phyloP scores from a whole-genome alignment of 345 rosid genomes.

The Eutrema yunnanense region DNA sequence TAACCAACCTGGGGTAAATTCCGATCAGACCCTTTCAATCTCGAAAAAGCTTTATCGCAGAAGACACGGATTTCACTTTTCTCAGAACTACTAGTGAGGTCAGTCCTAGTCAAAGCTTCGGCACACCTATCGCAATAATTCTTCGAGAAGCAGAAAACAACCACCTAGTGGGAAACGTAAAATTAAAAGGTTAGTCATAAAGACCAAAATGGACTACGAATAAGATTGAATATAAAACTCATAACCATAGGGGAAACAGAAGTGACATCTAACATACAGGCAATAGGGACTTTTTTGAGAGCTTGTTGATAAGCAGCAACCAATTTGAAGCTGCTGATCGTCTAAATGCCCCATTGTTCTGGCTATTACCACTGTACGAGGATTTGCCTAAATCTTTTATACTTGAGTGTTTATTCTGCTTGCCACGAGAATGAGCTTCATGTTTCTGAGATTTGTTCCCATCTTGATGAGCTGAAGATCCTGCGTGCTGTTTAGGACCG shows the following conservation, averaged over 20 bases:
- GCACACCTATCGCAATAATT: conserved; percentile 92
- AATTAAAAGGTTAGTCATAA: background rate
- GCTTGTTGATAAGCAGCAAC: conserved; percentile 82
- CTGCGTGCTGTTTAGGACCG: conserved; percentile 36
- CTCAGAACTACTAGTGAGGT: conserved; percentile 79
- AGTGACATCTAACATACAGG: conserved; percentile 49
- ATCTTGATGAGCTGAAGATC: conserved; percentile 51
- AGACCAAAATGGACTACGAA: background rate
- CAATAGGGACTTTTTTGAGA: conserved; percentile 69
- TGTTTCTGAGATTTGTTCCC: conserved; percentile 61
- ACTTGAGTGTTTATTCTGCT: conserved; percentile 72
- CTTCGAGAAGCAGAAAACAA: conserved; percentile 95
- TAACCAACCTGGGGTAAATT: conserved; percentile 85
- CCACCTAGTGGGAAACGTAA: conserved; percentile 44
- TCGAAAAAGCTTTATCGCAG: conserved; percentile 92
- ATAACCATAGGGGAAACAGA: conserved; percentile 8
- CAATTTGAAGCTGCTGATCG: conserved; percentile 75
- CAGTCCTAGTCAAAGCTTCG: conserved; percentile 57
- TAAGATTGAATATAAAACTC: background rate
- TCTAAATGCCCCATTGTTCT: conserved; percentile 61
- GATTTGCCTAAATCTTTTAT: conserved; percentile 42
- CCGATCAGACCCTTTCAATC: conserved; percentile 94
- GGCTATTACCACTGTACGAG: conserved; percentile 48
- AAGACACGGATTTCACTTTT: conserved; percentile 85
- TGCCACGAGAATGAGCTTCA: conserved; percentile 51